Percentiles rank a stretch among this genome's conserved stretches.
phyloP scores from a whole-genome alignment of 2,329 filamentous ascomycete species.

The Orbilia javanica region DNA sequence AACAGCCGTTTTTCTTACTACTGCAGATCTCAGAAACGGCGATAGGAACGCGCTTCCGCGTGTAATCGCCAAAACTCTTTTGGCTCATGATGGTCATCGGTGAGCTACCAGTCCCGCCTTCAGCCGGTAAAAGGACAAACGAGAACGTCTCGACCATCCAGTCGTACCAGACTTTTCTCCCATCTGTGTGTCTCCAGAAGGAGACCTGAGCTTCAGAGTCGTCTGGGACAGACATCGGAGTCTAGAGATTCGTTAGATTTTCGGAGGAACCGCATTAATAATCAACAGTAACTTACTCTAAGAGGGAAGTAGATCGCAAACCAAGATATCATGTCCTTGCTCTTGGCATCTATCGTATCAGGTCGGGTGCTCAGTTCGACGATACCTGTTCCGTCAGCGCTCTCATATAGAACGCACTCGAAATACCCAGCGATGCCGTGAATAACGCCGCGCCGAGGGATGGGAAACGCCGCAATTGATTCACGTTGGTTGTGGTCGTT shows the following conservation, averaged over 20 bases:
- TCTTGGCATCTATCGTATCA: slow-evolving; percentile 90
- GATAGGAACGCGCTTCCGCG: slow-evolving; percentile 56
- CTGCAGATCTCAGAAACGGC: slow-evolving; percentile 61
- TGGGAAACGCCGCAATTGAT: slow-evolving; percentile 81
- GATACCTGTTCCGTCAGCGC: slow-evolving; percentile 67
- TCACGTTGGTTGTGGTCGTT: slow-evolving; percentile 94
- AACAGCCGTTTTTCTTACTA: slow-evolving; percentile 62
- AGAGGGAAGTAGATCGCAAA: slow-evolving; percentile 98
- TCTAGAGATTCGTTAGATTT: slow-evolving; percentile 68
- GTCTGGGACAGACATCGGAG: slow-evolving; percentile 85
- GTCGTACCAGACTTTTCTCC: slow-evolving; percentile 97
- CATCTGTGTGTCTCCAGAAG: slow-evolving; percentile 97
- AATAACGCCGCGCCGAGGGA: slow-evolving; percentile 81
- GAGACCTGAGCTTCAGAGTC: slow-evolving; percentile 87
- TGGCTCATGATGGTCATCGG: slow-evolving; percentile 4
- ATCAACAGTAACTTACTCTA: slow-evolving; percentile 73
- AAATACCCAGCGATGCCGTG: slow-evolving; percentile 96
- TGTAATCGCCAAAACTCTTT: neutral
- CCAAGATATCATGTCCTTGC: slow-evolving; percentile 98
- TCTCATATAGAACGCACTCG: slow-evolving; percentile 88
- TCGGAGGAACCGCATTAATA: slow-evolving; percentile 9
- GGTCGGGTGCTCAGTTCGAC: slow-evolving; percentile 94
- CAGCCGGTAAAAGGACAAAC: slow-evolving; percentile 10
- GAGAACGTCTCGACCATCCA: slow-evolving; percentile 87
- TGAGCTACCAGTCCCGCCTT: neutral